These are phyloP conservation scores for Cicer bijugum DNA, from an alignment of 306 rosid species.

Conservation along the genomic window DNA sequence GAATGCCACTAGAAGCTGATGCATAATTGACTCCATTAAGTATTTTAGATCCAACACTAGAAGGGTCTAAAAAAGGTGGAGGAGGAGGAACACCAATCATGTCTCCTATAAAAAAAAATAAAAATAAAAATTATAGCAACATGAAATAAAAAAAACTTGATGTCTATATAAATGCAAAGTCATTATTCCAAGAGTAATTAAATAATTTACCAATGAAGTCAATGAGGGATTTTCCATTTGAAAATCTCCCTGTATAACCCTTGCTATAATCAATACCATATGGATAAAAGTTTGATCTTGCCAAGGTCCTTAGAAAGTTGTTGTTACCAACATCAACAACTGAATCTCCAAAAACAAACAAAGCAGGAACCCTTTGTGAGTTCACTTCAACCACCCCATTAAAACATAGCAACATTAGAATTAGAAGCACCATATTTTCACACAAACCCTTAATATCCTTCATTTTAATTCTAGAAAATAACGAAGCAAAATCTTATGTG, in stretches of 20 bases:
- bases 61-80: conserved; percentile 70
- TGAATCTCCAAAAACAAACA: conserved; percentile 89
- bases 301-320: conserved; percentile 57
- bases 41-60: conserved; percentile 50
- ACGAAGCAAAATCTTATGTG: background rate
- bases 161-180: background rate
- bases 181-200: no score
- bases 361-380: conserved; percentile 62
- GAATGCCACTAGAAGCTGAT: conserved; percentile 80
- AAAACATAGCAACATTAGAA: conserved; percentile 41
- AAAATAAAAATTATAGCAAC: background rate
- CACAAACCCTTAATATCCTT: background rate
- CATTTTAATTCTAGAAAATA: conserved; percentile 31
- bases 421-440: background rate
- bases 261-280: conserved; percentile 67
- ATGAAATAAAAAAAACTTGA: background rate
- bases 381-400: conserved; percentile 35
- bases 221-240: conserved; percentile 68
- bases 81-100: conserved; percentile 69
- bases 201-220: conserved; percentile 68
- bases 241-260: conserved; percentile 84
- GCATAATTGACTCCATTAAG: conserved; percentile 79
- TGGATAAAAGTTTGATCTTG: conserved; percentile 72
- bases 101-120: conserved; percentile 47
- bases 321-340: conserved; percentile 88